Conservation (phyloP, 2,329 filamentous ascomycete species). For the Penicillium rolfsii region DNA sequence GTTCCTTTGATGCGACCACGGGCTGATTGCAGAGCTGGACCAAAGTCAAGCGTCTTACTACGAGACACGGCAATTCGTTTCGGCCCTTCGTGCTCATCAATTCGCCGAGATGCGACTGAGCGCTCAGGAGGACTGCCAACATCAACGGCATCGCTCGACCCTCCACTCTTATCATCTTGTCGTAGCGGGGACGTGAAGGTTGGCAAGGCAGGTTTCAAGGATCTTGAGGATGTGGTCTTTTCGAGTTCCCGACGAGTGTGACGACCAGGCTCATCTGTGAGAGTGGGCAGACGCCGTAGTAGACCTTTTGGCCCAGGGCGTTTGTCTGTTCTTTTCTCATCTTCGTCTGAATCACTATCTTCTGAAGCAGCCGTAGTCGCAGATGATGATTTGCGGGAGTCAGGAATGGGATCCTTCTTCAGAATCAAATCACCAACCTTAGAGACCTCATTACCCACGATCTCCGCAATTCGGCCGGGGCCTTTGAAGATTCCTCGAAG, state of each 20-base stretch:
- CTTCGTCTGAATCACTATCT: constrained; percentile 52
- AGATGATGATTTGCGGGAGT: constrained; percentile 50
- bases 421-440: constrained; percentile 65
- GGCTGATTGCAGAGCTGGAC: constrained; percentile 29
- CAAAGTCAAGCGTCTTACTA: constrained; percentile 37
- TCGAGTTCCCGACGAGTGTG: constrained; percentile 41
- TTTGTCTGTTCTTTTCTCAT: constrained; percentile 40
- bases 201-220: constrained; percentile 53
- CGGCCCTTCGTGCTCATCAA: constrained; percentile 17
- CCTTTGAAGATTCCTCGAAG: constrained; percentile 78
- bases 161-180: constrained; percentile 38
- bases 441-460: constrained; percentile 68
- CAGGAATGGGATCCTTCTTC: constrained; percentile 56
- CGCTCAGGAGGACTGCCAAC: constrained; percentile 21
- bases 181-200: constrained; percentile 55
- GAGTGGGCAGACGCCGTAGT: constrained; percentile 39
- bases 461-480: constrained; percentile 68
- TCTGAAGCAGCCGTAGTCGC: constrained; percentile 52
- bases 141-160: constrained; percentile 32
- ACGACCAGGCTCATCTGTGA: constrained; percentile 40
- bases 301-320: constrained; percentile 33
- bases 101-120: constrained; percentile 12
- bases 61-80: constrained; percentile 19
- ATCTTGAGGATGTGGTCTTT: constrained; percentile 39
- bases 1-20: constrained; percentile 28